Evolutionary conservation across 1,284 basidiomycete species (phyloP), one percentile per base, ranked within the genome.

Genomic region (Papiliotrema terrestris): DNA sequence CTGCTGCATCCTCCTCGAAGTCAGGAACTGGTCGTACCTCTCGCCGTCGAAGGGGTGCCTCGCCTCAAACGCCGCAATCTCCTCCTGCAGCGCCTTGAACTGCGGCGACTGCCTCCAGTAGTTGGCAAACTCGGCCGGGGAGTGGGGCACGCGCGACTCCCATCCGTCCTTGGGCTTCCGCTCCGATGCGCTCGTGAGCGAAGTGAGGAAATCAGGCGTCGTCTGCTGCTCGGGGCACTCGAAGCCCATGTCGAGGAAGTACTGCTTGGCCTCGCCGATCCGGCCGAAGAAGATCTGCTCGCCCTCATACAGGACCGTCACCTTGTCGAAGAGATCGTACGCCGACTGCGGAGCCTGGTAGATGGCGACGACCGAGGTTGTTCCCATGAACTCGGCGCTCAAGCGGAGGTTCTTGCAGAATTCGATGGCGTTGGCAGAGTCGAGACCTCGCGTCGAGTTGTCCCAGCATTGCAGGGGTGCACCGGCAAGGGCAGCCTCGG

Each of bases 211-310:
- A 66, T 86, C 86, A 43, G 74, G 73, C 15, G 66, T 67, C 20
- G 76, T 76, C 57, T 76, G 72, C 55, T 75, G 75, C 36, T 70
- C 66, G 45, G 71, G 79, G 67, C 74, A 76, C 37, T 84, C 82
- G 78, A 85, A 95, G 8, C 91, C 91, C 54, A 93, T 80, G 45
- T 80, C 73, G 67, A 88, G 82, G 63, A 92, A 92, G 78, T 91
- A 93, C 2, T 79, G 77, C 49, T 88, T 85, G 15, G 91, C 91
- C 53, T 85, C 81, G 77, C 74, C 73, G 1, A 84, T 81, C 8
- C 84, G 83, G 5, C 91, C 91, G 69, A 85, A 91, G 80, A 85
- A 94, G 39, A 90, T 88, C 69, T 90, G 86, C 54, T 84, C 86
- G 11, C 91, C 91, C 71, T 89, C 80, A 74, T 91, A 85, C 51